These are phyloP conservation scores for Rhizopogon sp. DNA, from an alignment of 768 basidiomycete genomes.

Conservation along the genomic window DNA sequence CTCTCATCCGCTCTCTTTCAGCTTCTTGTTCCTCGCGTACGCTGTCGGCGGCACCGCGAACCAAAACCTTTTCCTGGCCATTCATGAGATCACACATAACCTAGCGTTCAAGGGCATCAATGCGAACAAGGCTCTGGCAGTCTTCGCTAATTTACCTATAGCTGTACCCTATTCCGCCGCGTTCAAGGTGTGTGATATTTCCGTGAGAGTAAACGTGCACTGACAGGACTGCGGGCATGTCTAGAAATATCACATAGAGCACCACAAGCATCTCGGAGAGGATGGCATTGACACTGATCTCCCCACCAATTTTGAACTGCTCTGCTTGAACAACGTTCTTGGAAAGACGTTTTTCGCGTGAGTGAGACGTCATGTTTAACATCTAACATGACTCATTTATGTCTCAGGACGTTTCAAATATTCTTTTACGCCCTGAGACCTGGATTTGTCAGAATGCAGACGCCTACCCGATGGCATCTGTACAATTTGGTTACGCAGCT, in stretches of 20 bases:
- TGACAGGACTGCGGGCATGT: constrained; percentile 4
- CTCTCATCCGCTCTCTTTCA: constrained; percentile 60
- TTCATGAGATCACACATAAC: constrained; percentile 98
- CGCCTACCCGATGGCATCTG: constrained; percentile 77
- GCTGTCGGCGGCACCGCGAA: constrained; percentile 90
- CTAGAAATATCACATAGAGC: constrained; percentile 90
- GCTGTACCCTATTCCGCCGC: constrained; percentile 92
- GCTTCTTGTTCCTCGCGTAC: constrained; percentile 78
- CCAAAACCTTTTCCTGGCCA: constrained; percentile 96
- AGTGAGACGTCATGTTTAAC: constrained; percentile 23
- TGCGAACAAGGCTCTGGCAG: constrained; percentile 83
- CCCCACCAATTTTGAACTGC: constrained; percentile 79
- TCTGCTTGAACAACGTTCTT: constrained; percentile 89
- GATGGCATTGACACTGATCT: constrained; percentile 96
- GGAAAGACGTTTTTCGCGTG: constrained; percentile 99
- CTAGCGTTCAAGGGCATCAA: constrained; percentile 81
- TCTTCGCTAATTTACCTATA: constrained; percentile 91
- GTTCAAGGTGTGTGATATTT: constrained; percentile 66
- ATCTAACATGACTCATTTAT: constrained; percentile 4
- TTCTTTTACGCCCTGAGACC: constrained; percentile 97
- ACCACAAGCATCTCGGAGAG: constrained; percentile 93
- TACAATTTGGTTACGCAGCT: constrained; percentile 72
- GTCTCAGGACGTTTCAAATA: constrained; percentile 89
- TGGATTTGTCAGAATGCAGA: constrained; percentile 83
- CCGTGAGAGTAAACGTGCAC: not conserved